Conservation (phyloP, 1,139 yeast species). For the Blastobotrys elegans region DNA sequence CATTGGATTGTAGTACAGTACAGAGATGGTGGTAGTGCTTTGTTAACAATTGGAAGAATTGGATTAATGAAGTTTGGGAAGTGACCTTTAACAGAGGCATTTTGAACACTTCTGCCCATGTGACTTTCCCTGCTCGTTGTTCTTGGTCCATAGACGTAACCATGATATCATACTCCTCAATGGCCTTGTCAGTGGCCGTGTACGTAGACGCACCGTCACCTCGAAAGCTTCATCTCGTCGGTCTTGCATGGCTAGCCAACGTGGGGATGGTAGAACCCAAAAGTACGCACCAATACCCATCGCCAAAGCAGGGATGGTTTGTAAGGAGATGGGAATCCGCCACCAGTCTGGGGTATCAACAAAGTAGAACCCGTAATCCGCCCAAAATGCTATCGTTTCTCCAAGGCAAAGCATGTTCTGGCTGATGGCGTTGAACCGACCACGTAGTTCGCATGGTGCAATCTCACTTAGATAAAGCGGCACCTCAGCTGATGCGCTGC, state of each 20-base stretch:
- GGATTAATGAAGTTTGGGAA: constrained; percentile 40
- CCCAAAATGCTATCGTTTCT: constrained; percentile 71
- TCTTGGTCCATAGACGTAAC: constrained; percentile 6
- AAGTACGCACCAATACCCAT: constrained; percentile 18
- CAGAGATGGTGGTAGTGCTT: constrained; percentile 63
- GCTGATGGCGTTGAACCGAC: constrained; percentile 55
- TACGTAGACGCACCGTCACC: constrained; percentile 12
- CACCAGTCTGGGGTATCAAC: constrained; percentile 32
- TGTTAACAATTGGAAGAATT: constrained; percentile 64
- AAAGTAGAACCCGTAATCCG: constrained; percentile 66
- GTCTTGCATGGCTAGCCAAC: constrained; percentile 49
- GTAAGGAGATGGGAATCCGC: constrained; percentile 26
- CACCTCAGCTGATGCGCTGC: constrained; percentile 56
- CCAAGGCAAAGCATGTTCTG: constrained; percentile 36
- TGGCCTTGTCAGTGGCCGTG: constrained; percentile 19
- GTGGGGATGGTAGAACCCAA: constrained; percentile 43
- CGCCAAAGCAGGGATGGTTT: constrained; percentile 27
- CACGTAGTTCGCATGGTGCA: constrained; percentile 49
- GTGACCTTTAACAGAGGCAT: constrained; percentile 41
- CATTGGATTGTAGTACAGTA: constrained; percentile 59
- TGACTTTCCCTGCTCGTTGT: constrained; percentile 40
- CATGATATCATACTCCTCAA: constrained; percentile 19
- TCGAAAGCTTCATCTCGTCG: constrained; percentile 26
- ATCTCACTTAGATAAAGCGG: constrained; percentile 57
- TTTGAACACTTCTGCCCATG: constrained; percentile 35